Evolutionary conservation across 768 basidiomycete genomes (phyloP), one percentile per base, ranked within the genome.

Genomic region (Tulasnella sp.): DNA sequence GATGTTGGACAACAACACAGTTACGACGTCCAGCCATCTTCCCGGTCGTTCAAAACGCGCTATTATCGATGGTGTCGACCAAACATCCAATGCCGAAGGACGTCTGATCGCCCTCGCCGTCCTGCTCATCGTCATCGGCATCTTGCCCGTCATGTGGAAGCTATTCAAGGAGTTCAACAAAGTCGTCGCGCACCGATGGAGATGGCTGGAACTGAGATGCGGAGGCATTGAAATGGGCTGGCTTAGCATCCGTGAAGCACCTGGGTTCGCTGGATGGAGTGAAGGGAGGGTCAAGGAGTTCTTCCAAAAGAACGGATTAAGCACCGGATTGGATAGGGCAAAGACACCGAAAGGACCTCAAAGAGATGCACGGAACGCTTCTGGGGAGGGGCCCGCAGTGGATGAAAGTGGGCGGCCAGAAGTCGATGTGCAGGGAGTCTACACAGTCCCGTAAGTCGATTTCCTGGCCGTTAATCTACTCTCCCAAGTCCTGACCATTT

Each of bases 201-300:
- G 88, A 39, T 95, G 94, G 91, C 83, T 90, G 24, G 86, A 89
- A 40, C 85, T 90, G 1, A 89, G 88, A 75, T 93, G 94, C 83
- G 89, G 89, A 80, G 90, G 90, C 3, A 87, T 91, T 80, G 93
- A 95, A 82, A 87, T 96, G 86, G 94, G 90, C 8, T 94, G 93
- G 91, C 85, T 94, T 58, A 90, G 91, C 82, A 89, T 89, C 0
- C 86, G 85, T 5, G 84, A 87, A 34, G 92, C 92, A 3, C 91
- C 91, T 24, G 92, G 92, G 3, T 92, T 93, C 81, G 86, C 87
- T 9, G 90, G 89, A 1, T 92, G 91, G 92, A 91, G 92, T 14
- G 94, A 95, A 84, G 90, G 90, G 82, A 87, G 88, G 39, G 82
- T 95, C 81, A 93, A 93, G 84, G 90, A 92, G 81, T 91, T 90